Evolutionary conservation across 2,329 filamentous ascomycete genomes (phyloP).

Genomic region (Talaromyces sp.): DNA sequence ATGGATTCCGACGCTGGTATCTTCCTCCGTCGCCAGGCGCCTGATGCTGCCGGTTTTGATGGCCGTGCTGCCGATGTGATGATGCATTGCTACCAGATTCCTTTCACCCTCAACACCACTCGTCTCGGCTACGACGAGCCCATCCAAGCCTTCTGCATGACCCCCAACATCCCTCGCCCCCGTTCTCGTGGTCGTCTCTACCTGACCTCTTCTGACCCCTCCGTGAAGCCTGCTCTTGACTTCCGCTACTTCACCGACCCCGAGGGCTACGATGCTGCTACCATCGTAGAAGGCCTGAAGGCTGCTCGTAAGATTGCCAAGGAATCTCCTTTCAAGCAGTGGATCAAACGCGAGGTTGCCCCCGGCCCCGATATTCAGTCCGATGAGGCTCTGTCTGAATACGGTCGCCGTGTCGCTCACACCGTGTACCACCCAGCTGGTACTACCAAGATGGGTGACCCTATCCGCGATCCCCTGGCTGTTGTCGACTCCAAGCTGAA

Average conservation of each 20-base stretch:
- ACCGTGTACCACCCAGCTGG: slow-evolving; percentile 90
- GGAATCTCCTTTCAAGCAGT: slow-evolving; percentile 76
- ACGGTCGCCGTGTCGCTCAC: slow-evolving; percentile 78
- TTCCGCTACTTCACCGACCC: slow-evolving; percentile 89
- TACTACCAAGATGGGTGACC: slow-evolving; percentile 87
- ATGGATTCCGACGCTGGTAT: slow-evolving; percentile 91
- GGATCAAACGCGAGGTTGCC: slow-evolving; percentile 81
- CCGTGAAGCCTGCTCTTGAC: slow-evolving; percentile 78
- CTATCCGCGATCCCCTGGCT: slow-evolving; percentile 67
- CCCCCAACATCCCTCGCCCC: slow-evolving; percentile 83
- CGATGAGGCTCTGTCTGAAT: slow-evolving; percentile 80
- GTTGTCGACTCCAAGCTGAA: slow-evolving; percentile 78
- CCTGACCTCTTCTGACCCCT: slow-evolving; percentile 74
- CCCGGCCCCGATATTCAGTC: slow-evolving; percentile 73
- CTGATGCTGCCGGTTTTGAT: slow-evolving; percentile 70
- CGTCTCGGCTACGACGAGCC: slow-evolving; percentile 74
- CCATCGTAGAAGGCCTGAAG: slow-evolving; percentile 74
- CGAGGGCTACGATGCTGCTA: slow-evolving; percentile 81
- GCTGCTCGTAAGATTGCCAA: slow-evolving; percentile 76
- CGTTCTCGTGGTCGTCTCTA: slow-evolving; percentile 77
- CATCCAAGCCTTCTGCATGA: slow-evolving; percentile 87
- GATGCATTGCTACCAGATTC: slow-evolving; percentile 98
- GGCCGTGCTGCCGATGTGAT: slow-evolving; percentile 81
- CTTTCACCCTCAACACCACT: slow-evolving; percentile 82
- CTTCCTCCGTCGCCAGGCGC: slow-evolving; percentile 77